A percentile compares a stretch with the other conserved stretches of the same genome.
Conservation (phyloP, 2,329 filamentous ascomycete species). For the Aspergillus ochraceoroseus region DNA sequence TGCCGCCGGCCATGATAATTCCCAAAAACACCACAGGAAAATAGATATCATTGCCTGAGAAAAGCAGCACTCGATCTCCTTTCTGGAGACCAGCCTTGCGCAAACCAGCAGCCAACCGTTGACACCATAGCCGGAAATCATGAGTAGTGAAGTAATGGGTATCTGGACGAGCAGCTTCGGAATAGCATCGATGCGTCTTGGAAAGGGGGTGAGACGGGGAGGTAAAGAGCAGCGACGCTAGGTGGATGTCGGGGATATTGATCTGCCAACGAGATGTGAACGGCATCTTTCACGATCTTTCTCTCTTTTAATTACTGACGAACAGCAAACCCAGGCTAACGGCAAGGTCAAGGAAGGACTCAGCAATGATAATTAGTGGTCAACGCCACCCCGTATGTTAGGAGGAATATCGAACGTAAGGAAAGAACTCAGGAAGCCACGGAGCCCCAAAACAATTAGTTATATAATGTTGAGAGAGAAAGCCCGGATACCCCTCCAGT, state of each 20-base stretch:
- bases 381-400: too few species aligned
- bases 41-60: constrained; percentile 68
- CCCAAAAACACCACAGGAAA: constrained; percentile 68
- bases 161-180: constrained; percentile 64
- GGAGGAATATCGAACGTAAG: too few species aligned
- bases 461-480: too few species aligned
- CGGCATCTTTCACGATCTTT: constrained; percentile 49
- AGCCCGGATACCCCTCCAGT: too few species aligned
- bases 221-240: constrained; percentile 46
- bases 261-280: constrained; percentile 50
- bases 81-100: constrained; percentile 58
- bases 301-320: not conserved
- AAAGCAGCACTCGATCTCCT: constrained; percentile 68
- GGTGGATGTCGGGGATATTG: constrained; percentile 43
- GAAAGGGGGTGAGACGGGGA: constrained; percentile 48
- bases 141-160: constrained; percentile 61
- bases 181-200: constrained; percentile 46
- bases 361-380: too few species aligned
- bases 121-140: constrained; percentile 64
- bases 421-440: too few species aligned
- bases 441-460: too few species aligned
- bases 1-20: constrained; percentile 68
- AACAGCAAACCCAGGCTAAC: too few species aligned
- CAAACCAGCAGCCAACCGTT: constrained; percentile 67
- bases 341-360: too few species aligned